Percentiles rank a stretch among this genome's conserved stretches.
Conservation (phyloP, 345 rosid genomes). For the Acer campestre region DNA sequence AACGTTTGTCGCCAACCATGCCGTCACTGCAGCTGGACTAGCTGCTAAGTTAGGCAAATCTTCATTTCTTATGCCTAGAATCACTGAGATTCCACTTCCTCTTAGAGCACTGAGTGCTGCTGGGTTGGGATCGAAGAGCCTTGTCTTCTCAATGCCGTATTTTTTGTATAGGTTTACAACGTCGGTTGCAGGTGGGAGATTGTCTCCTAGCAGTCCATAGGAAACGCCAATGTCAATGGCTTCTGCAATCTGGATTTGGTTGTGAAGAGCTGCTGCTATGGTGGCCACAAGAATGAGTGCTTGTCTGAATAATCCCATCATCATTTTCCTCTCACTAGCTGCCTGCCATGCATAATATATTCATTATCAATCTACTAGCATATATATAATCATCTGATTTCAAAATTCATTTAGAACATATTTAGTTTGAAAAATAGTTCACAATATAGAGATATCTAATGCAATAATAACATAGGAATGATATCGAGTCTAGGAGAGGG, state of each 20-base stretch:
- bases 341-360: too few relatives aligned
- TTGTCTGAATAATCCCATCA: neutral
- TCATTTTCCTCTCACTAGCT: neutral
- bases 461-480: too few relatives aligned
- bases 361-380: too few relatives aligned
- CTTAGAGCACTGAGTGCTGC: constrained; percentile 8
- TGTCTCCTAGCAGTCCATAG: constrained; percentile 17
- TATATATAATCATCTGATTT: too few relatives aligned
- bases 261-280: neutral
- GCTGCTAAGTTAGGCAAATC: constrained; percentile 15
- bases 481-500: too few relatives aligned
- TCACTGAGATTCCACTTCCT: neutral
- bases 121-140: constrained; percentile 22
- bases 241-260: neutral
- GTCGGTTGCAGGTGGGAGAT: constrained; percentile 14
- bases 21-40: neutral
- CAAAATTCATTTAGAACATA: too few relatives aligned
- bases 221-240: constrained; percentile 17
- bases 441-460: too few relatives aligned
- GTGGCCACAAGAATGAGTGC: neutral
- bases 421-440: too few relatives aligned
- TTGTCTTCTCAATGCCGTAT: neutral
- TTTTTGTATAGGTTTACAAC: constrained; percentile 20
- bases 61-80: constrained; percentile 16
- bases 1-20: constrained; percentile 10